Evolutionary conservation across 2,329 filamentous ascomycete genomes (phyloP).

Genomic region (Metarhizium humberi): DNA sequence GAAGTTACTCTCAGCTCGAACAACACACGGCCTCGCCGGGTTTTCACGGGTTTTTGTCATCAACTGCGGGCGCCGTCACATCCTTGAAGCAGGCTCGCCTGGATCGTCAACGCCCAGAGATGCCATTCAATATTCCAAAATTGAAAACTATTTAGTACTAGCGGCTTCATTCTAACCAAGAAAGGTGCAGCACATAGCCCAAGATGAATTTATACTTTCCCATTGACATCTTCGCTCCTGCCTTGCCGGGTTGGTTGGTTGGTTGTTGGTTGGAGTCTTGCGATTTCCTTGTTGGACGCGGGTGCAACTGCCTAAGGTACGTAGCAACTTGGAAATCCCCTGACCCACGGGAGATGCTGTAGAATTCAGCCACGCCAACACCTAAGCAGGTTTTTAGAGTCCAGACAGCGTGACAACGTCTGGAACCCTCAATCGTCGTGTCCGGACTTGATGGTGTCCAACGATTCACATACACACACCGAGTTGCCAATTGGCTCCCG

Average conservation of each 20-base stretch:
- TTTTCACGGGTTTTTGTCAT: neutral
- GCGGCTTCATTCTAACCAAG: too few species aligned
- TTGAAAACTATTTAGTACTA: too few species aligned
- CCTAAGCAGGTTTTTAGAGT: neutral
- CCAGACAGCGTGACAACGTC: neutral
- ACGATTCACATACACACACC: too few species aligned
- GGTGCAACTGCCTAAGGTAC: neutral
- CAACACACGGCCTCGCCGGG: neutral
- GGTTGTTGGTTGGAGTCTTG: neutral
- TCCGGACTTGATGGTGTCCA: neutral
- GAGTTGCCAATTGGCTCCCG: too few species aligned
- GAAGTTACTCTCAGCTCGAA: neutral
- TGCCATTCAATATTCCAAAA: too few species aligned
- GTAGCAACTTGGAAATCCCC: neutral
- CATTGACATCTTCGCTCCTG: too few species aligned
- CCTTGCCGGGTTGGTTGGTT: too few species aligned
- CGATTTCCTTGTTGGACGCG: neutral
- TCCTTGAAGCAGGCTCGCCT: neutral
- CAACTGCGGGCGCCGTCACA: neutral
- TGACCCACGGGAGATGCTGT: neutral
- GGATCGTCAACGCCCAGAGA: neutral
- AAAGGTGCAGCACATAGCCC: too few species aligned
- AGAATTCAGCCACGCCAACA: neutral
- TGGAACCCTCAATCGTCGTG: neutral
- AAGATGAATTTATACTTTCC: too few species aligned